These are phyloP conservation scores for Erysiphe pulchra DNA, from an alignment of 2,329 filamentous ascomycete species.

Conservation along the genomic window DNA sequence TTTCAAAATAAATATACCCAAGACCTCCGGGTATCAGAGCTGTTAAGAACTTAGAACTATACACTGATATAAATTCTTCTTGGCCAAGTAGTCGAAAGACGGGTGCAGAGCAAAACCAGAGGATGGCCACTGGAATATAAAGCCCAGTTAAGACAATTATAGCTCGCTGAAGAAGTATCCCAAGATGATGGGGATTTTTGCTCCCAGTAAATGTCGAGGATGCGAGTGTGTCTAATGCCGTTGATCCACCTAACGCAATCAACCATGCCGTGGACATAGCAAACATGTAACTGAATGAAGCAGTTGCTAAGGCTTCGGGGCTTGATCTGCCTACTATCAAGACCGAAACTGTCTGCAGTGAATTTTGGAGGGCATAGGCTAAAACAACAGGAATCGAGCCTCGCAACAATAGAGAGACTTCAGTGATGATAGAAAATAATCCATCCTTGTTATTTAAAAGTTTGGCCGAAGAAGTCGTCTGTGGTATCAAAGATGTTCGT, in stretches of 20 bases:
- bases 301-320: constrained; percentile 53
- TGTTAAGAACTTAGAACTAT: constrained; percentile 47
- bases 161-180: constrained; percentile 51
- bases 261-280: constrained; percentile 77
- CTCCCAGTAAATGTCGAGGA: constrained; percentile 65
- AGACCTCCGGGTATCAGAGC: constrained; percentile 57
- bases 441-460: constrained; percentile 5
- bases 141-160: constrained; percentile 47
- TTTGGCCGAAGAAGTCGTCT: constrained; percentile 1
- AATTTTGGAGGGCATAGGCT: constrained; percentile 68
- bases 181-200: constrained; percentile 52
- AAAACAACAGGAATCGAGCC: constrained; percentile 55
- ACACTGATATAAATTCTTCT: constrained; percentile 47
- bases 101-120: constrained; percentile 53
- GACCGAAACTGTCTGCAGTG: constrained; percentile 58
- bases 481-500: constrained; percentile 9
- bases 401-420: constrained; percentile 42
- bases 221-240: constrained; percentile 62
- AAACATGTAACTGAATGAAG: constrained; percentile 84
- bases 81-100: constrained; percentile 54
- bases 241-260: constrained; percentile 63
- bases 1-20: constrained; percentile 72
- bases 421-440: constrained; percentile 12
- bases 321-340: constrained; percentile 58
- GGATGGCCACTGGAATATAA: constrained; percentile 43